Percentiles rank a stretch among this genome's conserved stretches.
phyloP scores from a whole-genome alignment of 2,329 filamentous ascomycete genomes.

The Trichoderma sp. region DNA sequence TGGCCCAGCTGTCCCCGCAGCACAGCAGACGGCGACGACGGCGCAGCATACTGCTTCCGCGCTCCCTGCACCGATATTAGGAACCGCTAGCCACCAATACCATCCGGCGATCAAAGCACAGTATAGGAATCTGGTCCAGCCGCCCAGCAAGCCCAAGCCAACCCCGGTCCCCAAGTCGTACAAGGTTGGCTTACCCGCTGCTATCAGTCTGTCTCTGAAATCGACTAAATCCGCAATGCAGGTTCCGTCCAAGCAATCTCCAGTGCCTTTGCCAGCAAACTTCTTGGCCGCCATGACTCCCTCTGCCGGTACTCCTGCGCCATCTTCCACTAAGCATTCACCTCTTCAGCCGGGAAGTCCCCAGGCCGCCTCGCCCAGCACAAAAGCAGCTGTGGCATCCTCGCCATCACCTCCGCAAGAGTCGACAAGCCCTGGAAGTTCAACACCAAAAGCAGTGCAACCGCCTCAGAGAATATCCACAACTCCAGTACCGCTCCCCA shows the following conservation, averaged over 20 bases:
- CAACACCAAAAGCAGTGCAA: neutral
- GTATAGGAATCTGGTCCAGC: constrained; percentile 14
- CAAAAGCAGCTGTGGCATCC: constrained; percentile 15
- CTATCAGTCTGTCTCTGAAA: constrained; percentile 25
- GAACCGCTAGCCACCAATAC: constrained; percentile 2
- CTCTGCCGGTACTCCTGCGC: constrained; percentile 24
- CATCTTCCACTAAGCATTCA: constrained; percentile 20
- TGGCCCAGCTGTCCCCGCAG: neutral
- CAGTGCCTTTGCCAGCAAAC: constrained; percentile 44
- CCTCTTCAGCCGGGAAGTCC: constrained; percentile 18
- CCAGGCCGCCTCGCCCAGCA: constrained; percentile 7
- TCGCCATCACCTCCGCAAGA: neutral
- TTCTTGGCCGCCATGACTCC: constrained; percentile 42
- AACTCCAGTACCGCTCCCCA: constrained; percentile 35
- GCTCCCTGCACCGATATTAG: neutral
- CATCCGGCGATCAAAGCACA: constrained; percentile 19
- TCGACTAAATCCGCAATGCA: constrained; percentile 32
- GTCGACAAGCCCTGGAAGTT: neutral
- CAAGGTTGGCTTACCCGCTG: constrained; percentile 33
- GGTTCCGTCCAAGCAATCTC: constrained; percentile 42
- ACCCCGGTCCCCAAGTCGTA: constrained; percentile 29
- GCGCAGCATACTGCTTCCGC: constrained; percentile 1
- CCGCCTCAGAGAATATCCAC: constrained; percentile 24
- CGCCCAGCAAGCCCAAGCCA: constrained; percentile 27
- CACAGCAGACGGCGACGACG: neutral